These are phyloP conservation scores for Helichrysum umbraculigerum DNA, from an alignment of 129 eudicot genomes.

Conservation along the genomic window DNA sequence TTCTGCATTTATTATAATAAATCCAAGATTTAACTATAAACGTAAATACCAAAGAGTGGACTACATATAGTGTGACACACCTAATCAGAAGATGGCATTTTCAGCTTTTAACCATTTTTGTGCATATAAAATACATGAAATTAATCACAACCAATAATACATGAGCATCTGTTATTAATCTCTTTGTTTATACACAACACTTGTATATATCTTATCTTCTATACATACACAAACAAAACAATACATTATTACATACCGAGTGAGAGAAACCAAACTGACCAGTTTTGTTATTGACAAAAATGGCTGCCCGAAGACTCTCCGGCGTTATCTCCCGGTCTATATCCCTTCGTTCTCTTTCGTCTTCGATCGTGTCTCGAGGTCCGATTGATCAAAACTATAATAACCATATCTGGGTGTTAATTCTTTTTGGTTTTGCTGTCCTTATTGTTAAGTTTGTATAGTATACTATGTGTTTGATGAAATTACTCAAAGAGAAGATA, in stretches of 20 bases:
- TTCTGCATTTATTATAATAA: no score
- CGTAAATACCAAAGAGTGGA: background rate
- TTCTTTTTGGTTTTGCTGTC: background rate
- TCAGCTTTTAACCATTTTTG: background rate
- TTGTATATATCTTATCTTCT: background rate
- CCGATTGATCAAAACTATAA: background rate
- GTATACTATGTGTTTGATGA: slow-evolving; percentile 18
- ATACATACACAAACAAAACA: background rate
- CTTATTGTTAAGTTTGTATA: background rate
- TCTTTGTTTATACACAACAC: background rate
- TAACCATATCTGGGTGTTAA: background rate
- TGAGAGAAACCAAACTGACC: background rate
- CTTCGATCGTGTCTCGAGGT: slow-evolving; percentile 32
- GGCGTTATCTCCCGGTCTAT: slow-evolving; percentile 27
- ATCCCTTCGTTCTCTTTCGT: slow-evolving; percentile 28
- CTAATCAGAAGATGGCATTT: slow-evolving; percentile 19
- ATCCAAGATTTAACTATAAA: no score
- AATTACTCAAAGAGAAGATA: slow-evolving; percentile 7
- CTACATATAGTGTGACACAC: slow-evolving; percentile 21
- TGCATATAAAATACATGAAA: slow-evolving; percentile 12
- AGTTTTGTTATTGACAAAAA: slow-evolving; percentile 20
- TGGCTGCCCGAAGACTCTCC: slow-evolving; percentile 44
- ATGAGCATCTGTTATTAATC: slow-evolving; percentile 2
- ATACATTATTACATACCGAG: background rate
- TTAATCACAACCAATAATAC: slow-evolving; percentile 23